Conservation (phyloP, 2,329 filamentous ascomycete genomes). For the Ophiosphaerella korrae region DNA sequence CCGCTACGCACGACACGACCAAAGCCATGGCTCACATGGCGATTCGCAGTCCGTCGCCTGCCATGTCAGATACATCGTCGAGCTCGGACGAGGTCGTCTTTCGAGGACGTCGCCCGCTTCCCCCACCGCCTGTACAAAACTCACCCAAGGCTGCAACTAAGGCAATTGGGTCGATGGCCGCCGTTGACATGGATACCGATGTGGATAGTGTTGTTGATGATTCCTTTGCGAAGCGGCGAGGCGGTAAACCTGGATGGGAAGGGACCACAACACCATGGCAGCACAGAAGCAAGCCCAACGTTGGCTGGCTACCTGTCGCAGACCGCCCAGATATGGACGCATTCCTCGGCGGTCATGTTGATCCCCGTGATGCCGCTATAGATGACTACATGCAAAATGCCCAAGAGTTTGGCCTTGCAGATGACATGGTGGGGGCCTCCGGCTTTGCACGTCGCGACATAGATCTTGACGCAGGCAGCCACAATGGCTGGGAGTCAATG, state of each 20-base stretch:
- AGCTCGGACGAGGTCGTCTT: conserved; percentile 66
- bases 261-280: conserved; percentile 37
- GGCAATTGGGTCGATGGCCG: not conserved
- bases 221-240: conserved; percentile 32
- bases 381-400: conserved; percentile 76
- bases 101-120: conserved; percentile 31
- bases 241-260: conserved; percentile 38
- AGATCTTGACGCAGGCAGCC: conserved; percentile 37
- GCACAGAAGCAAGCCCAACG: conserved; percentile 41
- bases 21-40: conserved; percentile 39
- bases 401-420: conserved; percentile 50
- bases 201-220: conserved; percentile 25
- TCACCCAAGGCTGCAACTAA: not conserved
- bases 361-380: conserved; percentile 49
- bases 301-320: conserved; percentile 40
- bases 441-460: conserved; percentile 41
- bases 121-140: not conserved
- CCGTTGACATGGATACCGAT: conserved; percentile 25
- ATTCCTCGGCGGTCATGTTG: conserved; percentile 24
- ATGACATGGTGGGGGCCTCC: conserved; percentile 30
- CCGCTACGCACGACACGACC: conserved; percentile 23
- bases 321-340: conserved; percentile 28
- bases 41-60: conserved; percentile 46
- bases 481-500: conserved; percentile 38
- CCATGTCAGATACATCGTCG: conserved; percentile 27